Base-by-base conservation (phyloP, 1,284 basidiomycete species). In the Sanghuangporus baumii region DNA sequence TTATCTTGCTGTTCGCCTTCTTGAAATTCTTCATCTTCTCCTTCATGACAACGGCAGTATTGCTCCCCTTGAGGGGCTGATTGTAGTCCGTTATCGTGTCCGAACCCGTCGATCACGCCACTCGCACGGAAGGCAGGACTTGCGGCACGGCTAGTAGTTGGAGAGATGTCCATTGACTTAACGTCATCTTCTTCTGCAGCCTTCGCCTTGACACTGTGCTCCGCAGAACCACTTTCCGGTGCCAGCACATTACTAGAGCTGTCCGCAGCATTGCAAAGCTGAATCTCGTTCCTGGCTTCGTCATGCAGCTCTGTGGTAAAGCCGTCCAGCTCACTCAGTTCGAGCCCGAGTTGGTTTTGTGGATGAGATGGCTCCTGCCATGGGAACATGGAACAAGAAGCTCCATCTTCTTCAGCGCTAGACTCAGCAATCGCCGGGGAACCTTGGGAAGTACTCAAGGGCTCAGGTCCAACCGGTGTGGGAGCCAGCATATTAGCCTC, bases 261-360 rank as follows among this genome's bases (percentile, higher is more conserved):
- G 12, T 43, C 48, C 14, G 34, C 8, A 18, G 9, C n/a, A 9
- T 50, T 46, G 51, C 18, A 51, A 18, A 14, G 38, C 34, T 52
- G 23, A 18, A 12, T n/a, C 23, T 36, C 18, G 6, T 51, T 48
- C 16, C 37, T 46, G 26, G 26, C 51, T 36, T 52, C 48, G 36
- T 60, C 62, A 37, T 59, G 34, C 14, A 26, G 14, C 0, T 23
- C 62, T n/a, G 38, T 37, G 23, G 18, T 37, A 55, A 34, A 59
- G 38, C 26, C 47, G 18, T 26, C 18, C 11, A 16, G 46, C 36
- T 52, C 59, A 40, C 20, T 46, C 36, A 51, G 14, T 34, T 62
- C 58, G 34, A 64, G 58, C 4, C 62, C 62, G 11, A 64, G 37
- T 34, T 64, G 62, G 23, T 64, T 64, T 34, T 60, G 58, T n/a